These are phyloP conservation scores for Medakamo hakoo DNA, from an alignment of 139 green algal species.

Conservation along the genomic window DNA sequence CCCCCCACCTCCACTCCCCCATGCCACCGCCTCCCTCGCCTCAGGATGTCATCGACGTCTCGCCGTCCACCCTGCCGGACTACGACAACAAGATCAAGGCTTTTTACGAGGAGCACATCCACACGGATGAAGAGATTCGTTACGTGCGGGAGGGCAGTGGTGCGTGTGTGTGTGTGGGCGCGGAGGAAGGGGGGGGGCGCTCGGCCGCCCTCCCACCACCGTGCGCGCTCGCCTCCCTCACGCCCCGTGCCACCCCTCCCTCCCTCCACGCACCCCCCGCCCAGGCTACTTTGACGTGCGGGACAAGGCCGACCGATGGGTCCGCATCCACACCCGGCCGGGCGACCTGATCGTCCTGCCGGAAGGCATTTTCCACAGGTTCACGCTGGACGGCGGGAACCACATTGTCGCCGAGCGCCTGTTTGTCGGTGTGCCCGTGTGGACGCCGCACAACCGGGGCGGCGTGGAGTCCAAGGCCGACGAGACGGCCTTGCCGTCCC, in stretches of 20 bases:
- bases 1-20: not conserved
- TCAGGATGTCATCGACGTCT: conserved; percentile 63
- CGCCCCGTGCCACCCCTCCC: not conserved
- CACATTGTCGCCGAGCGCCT: conserved; percentile 71
- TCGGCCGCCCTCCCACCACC: not conserved
- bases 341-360: conserved; percentile 83
- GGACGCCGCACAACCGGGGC: conserved; percentile 79
- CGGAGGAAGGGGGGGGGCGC: not conserved
- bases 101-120: conserved; percentile 92
- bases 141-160: conserved; percentile 59
- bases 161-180: conserved; percentile 7
- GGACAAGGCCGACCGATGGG: conserved; percentile 74
- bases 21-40: no score
- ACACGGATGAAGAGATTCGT: conserved; percentile 88
- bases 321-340: conserved; percentile 60
- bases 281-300: conserved; percentile 94
- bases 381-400: conserved; percentile 76
- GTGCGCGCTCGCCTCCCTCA: not conserved
- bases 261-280: not conserved
- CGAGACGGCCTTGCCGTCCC: conserved; percentile 37
- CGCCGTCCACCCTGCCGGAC: conserved; percentile 47
- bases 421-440: conserved; percentile 87
- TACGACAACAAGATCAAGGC: conserved; percentile 90
- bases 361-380: conserved; percentile 92
- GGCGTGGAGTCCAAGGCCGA: conserved; percentile 17